Conservation (phyloP, 176 grass and related monocot genomes). For the Avena atlantica region DNA sequence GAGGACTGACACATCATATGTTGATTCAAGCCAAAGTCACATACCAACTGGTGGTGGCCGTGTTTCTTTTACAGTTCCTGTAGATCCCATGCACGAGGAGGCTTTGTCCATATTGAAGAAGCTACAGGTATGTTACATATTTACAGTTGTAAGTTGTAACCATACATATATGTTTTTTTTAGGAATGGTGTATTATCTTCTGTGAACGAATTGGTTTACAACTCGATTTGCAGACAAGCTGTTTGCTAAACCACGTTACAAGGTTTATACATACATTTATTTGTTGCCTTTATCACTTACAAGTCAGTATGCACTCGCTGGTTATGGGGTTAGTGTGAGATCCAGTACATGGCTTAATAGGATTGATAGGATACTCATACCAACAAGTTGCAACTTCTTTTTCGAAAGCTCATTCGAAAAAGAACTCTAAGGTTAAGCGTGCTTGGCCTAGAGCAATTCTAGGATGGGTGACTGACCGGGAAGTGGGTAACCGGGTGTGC, state of each 20-base stretch:
- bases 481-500: too few relatives aligned
- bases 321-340: not conserved
- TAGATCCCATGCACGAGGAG: constrained; percentile 76
- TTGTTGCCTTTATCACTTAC: not conserved
- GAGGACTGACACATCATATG: constrained; percentile 29
- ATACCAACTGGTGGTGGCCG: constrained; percentile 15
- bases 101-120: constrained; percentile 89
- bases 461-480: too few relatives aligned
- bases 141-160: not conserved
- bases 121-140: constrained; percentile 61
- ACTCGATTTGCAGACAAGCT: not conserved
- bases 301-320: not conserved
- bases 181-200: not conserved
- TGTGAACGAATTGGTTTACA: not conserved
- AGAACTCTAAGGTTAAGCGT: too few relatives aligned
- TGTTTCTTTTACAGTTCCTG: constrained; percentile 55
- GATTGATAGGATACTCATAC: too few relatives aligned
- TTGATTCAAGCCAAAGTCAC: constrained; percentile 41
- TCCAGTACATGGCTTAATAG: too few relatives aligned
- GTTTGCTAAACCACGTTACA: not conserved
- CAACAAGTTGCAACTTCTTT: too few relatives aligned
- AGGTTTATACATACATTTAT: not conserved
- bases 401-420: too few relatives aligned
- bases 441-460: too few relatives aligned
- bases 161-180: not conserved